Evolutionary conservation across 345 rosid species (phyloP).

Genomic region (Eucalyptus caleyi): DNA sequence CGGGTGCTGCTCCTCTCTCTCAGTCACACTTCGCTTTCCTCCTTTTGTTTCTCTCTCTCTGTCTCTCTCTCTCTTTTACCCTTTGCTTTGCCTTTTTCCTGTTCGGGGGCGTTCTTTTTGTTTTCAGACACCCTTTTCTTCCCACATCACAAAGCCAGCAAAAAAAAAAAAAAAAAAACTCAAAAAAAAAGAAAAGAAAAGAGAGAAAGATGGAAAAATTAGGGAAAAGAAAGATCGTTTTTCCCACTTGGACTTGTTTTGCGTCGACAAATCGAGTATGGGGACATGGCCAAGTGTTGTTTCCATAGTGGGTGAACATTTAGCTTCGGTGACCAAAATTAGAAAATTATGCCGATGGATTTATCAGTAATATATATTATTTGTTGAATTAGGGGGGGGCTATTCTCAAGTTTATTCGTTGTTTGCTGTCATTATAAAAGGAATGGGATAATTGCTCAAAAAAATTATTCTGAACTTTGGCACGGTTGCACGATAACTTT

Average conservation of each 20-base stretch:
- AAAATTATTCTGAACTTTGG: background rate
- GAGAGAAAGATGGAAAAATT: background rate
- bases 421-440: background rate
- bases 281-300: background rate
- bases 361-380: background rate
- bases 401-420: background rate
- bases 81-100: conserved; percentile 13
- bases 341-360: background rate
- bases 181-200: fast-evolving
- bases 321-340: background rate
- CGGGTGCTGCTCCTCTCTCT: background rate
- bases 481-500: background rate
- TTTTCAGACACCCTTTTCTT: conserved; percentile 4
- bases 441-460: background rate
- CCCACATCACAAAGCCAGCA: background rate
- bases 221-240: background rate
- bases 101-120: conserved; percentile 30
- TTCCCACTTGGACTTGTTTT: background rate
- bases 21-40: conserved; percentile 38
- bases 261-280: background rate
- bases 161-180: background rate
- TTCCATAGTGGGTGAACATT: background rate
- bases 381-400: background rate
- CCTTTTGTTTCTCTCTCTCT: background rate
- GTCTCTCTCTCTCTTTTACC: background rate